Percentiles rank a stretch among this genome's conserved stretches.
Evolutionary conservation across 805 yeast genomes (phyloP).

Genomic region (Ogataea salicorniae): DNA sequence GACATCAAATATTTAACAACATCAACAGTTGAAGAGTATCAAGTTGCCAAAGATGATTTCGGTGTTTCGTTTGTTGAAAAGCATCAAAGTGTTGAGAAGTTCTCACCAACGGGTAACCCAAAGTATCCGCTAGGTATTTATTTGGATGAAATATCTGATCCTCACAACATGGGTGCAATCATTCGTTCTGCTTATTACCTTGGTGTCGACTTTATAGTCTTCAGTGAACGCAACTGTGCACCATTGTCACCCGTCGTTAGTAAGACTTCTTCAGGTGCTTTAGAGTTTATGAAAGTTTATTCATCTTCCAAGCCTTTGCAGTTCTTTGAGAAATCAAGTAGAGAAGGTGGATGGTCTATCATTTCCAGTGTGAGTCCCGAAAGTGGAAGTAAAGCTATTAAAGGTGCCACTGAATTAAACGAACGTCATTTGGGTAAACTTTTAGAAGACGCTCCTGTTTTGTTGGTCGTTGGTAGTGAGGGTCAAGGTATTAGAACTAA

Average conservation of each 20-base stretch:
- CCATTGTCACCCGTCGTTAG: conserved; percentile 71
- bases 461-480: conserved; percentile 81
- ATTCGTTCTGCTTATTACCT: conserved; percentile 73
- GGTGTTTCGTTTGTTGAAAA: conserved; percentile 14
- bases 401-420: conserved; percentile 28
- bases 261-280: conserved; percentile 81
- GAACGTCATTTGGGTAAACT: conserved; percentile 40
- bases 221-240: conserved; percentile 68
- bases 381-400: neutral
- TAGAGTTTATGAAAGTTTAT: conserved; percentile 65
- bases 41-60: conserved; percentile 19
- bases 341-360: conserved; percentile 62
- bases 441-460: conserved; percentile 47
- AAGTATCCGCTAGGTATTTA: conserved; percentile 64
- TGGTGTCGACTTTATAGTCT: conserved; percentile 74
- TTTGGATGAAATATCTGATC: conserved; percentile 77
- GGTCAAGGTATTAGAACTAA: conserved; percentile 76
- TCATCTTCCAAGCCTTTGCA: conserved; percentile 52
- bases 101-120: conserved; percentile 1
- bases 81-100: conserved; percentile 2
- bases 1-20: conserved; percentile 21
- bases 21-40: conserved; percentile 13
- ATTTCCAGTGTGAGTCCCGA: conserved; percentile 50
- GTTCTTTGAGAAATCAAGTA: conserved; percentile 52
- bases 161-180: conserved; percentile 84